phyloP scores from a whole-genome alignment of 176 grass and related monocot species.

The Luzula sylvatica region DNA sequence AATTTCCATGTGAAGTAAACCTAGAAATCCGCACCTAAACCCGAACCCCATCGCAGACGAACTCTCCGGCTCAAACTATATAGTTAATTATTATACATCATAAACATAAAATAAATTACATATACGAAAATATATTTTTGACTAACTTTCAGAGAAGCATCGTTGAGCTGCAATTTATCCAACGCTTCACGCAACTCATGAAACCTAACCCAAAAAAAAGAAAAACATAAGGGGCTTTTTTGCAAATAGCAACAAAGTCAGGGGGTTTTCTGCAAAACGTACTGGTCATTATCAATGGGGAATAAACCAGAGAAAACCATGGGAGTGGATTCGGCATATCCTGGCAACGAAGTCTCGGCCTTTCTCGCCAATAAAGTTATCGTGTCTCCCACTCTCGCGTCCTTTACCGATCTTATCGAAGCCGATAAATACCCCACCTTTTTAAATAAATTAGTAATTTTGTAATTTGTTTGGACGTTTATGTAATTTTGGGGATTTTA shows the following conservation, averaged over 20 bases:
- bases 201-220: conserved; percentile 44
- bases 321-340: conserved; percentile 85
- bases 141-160: conserved; percentile 79
- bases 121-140: conserved; percentile 10
- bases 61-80: conserved; percentile 91
- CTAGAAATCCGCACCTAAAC: conserved; percentile 93
- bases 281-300: conserved; percentile 93
- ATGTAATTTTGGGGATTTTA: conserved; percentile 30
- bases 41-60: conserved; percentile 97
- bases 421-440: conserved; percentile 98
- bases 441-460: background rate
- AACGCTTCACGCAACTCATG: conserved; percentile 81
- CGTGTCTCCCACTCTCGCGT: conserved; percentile 93
- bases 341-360: conserved; percentile 60
- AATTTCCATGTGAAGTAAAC: conserved; percentile 98
- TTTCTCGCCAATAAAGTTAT: conserved; percentile 68
- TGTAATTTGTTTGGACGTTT: conserved; percentile 17
- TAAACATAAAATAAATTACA: background rate
- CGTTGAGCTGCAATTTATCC: conserved; percentile 92
- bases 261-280: too few relatives aligned
- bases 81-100: conserved; percentile 11
- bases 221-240: background rate
- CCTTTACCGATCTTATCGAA: conserved; percentile 91
- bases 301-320: conserved; percentile 98
- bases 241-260: too few relatives aligned